These are phyloP conservation scores for Geotrichum ghanense DNA, from an alignment of 805 yeast species.

Conservation along the genomic window DNA sequence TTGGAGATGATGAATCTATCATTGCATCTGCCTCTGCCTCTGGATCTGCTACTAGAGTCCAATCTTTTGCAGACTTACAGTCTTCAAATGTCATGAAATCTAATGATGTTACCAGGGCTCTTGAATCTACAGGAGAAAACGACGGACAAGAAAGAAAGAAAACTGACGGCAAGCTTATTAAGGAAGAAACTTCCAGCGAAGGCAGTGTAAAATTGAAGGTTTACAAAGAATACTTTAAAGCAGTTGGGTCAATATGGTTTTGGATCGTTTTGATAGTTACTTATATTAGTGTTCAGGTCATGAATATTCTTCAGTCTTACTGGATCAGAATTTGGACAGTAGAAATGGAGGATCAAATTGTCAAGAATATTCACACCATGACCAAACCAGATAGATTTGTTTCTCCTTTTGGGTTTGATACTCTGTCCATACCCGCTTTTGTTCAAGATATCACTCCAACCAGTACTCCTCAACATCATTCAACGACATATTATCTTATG, in stretches of 20 bases:
- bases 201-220: slow-evolving; percentile 72
- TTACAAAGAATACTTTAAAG: slow-evolving; percentile 53
- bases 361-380: too few species aligned
- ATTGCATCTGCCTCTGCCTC: slow-evolving; percentile 35
- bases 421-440: slow-evolving; percentile 2
- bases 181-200: slow-evolving; percentile 75
- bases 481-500: slow-evolving; percentile 52
- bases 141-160: neutral
- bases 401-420: too few species aligned
- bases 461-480: slow-evolving; percentile 23
- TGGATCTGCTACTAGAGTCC: slow-evolving; percentile 35
- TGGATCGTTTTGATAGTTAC: slow-evolving; percentile 38
- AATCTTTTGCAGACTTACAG: slow-evolving; percentile 22
- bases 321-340: slow-evolving; percentile 82
- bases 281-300: slow-evolving; percentile 46
- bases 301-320: slow-evolving; percentile 66
- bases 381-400: too few species aligned
- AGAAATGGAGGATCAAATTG: neutral
- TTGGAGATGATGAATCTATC: slow-evolving; percentile 80
- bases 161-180: slow-evolving; percentile 46
- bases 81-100: slow-evolving; percentile 36
- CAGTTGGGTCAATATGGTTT: slow-evolving; percentile 55
- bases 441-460: slow-evolving; percentile 2
- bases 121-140: neutral
- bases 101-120: slow-evolving; percentile 7